A percentile compares a stretch with the other conserved stretches of the same genome.
phyloP scores from a whole-genome alignment of 2,329 filamentous ascomycete genomes.

The Rhynchosporium graminicola region DNA sequence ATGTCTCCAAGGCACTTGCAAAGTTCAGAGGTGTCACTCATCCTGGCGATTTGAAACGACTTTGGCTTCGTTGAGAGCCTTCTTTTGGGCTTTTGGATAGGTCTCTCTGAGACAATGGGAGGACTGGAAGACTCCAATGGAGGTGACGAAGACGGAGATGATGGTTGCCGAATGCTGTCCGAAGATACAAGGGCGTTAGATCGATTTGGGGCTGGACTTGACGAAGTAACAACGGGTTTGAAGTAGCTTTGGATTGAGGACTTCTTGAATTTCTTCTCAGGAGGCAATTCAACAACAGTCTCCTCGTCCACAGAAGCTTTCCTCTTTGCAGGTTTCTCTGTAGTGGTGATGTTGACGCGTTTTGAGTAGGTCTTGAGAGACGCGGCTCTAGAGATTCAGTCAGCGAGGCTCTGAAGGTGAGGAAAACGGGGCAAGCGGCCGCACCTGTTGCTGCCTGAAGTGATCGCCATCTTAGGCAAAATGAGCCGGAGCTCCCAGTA shows the following conservation, averaged over 20 bases:
- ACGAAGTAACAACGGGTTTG: slow-evolving; percentile 27
- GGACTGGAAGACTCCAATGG: slow-evolving; percentile 11
- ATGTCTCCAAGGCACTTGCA: not conserved
- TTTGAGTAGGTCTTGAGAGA: slow-evolving; percentile 34
- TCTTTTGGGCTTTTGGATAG: slow-evolving; percentile 22
- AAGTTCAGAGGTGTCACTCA: not conserved
- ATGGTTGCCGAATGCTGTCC: slow-evolving; percentile 23
- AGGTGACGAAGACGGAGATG: slow-evolving; percentile 23
- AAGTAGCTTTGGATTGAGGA: slow-evolving; percentile 37
- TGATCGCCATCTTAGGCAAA: slow-evolving; percentile 12
- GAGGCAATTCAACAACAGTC: not conserved
- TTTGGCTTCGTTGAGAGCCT: slow-evolving; percentile 27
- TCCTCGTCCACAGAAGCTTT: slow-evolving; percentile 25
- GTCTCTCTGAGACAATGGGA: slow-evolving; percentile 6
- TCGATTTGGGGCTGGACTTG: slow-evolving; percentile 23
- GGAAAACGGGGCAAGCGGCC: not conserved
- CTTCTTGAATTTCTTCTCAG: slow-evolving; percentile 24
- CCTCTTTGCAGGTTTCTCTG: slow-evolving; percentile 27
- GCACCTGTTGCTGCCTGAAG: slow-evolving; percentile 13
- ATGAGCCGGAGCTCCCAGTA: not conserved
- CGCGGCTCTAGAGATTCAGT: slow-evolving; percentile 8
- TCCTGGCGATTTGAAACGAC: not conserved
- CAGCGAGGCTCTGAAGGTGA: slow-evolving; percentile 5
- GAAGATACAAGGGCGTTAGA: slow-evolving; percentile 13
- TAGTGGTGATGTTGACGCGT: slow-evolving; percentile 27